phyloP scores from a whole-genome alignment of 2,329 filamentous ascomycete genomes.

The Cytospora piceae region DNA sequence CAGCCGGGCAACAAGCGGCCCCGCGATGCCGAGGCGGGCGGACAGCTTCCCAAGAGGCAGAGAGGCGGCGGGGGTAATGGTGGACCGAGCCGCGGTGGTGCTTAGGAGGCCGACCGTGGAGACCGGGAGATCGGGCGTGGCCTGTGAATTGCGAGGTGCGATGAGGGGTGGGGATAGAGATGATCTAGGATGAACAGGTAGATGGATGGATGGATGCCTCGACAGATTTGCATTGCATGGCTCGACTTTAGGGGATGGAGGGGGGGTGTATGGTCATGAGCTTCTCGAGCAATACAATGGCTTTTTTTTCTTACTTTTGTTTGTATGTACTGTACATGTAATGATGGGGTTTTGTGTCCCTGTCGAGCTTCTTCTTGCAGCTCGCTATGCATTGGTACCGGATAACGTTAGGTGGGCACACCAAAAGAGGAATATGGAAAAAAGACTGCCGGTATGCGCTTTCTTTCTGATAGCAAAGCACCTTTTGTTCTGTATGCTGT shows the following conservation, averaged over 20 bases:
- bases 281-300: not conserved
- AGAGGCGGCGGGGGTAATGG: constrained; percentile 42
- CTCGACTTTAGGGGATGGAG: not conserved
- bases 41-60: constrained; percentile 40
- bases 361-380: not conserved
- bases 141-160: not conserved
- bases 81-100: constrained; percentile 19
- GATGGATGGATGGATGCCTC: not conserved
- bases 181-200: not conserved
- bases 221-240: constrained; percentile 1
- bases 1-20: constrained; percentile 60
- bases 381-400: not conserved
- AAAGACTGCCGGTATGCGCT: not conserved
- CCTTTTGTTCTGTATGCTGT: not conserved
- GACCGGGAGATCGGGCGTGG: not conserved
- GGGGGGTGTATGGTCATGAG: not conserved
- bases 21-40: constrained; percentile 48
- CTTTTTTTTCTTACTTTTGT: not conserved
- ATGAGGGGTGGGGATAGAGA: not conserved
- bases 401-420: not conserved
- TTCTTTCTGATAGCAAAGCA: not conserved
- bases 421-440: not conserved
- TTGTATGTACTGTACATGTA: not conserved
- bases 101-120: not conserved
- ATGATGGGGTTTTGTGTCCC: not conserved